Evolutionary conservation across 2,329 filamentous ascomycete genomes (phyloP).

Genomic region (Fusarium devonianum): DNA sequence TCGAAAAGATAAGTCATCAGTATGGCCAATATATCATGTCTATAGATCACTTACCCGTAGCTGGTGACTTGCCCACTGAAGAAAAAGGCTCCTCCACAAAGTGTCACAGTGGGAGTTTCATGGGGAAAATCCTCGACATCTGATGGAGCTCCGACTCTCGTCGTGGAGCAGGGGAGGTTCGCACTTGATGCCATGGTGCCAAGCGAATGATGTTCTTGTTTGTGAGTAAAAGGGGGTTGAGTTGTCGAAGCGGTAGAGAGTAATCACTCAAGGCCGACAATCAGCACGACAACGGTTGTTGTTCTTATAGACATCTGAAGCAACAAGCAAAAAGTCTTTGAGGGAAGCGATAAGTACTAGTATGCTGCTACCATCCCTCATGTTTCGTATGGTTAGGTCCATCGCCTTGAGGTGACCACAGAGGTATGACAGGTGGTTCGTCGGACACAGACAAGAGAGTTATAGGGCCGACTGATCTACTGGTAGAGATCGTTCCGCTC

Average conservation of each 20-base stretch:
- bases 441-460: not conserved
- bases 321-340: too few species aligned
- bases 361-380: not conserved
- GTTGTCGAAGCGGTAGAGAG: not conserved
- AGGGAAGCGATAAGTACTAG: too few species aligned
- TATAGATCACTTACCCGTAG: constrained; percentile 21
- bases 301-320: too few species aligned
- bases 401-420: not conserved
- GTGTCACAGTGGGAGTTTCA: constrained; percentile 28
- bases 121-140: constrained; percentile 14
- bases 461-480: constrained; percentile 21
- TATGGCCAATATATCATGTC: accelerated
- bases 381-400: constrained; percentile 20
- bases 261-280: too few species aligned
- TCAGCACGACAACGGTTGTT: too few species aligned
- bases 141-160: constrained; percentile 1
- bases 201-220: not conserved
- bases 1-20: not conserved
- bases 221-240: not conserved
- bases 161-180: not conserved
- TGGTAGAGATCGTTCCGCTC: not conserved
- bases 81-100: constrained; percentile 30
- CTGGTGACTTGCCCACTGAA: constrained; percentile 31
- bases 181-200: constrained; percentile 1
- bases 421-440: constrained; percentile 17